A percentile compares a stretch with the other conserved stretches of the same genome.
These are phyloP conservation scores for Cylindricascospora bacillispora DNA, from an alignment of 1,139 yeast genomes.

Conservation along the genomic window DNA sequence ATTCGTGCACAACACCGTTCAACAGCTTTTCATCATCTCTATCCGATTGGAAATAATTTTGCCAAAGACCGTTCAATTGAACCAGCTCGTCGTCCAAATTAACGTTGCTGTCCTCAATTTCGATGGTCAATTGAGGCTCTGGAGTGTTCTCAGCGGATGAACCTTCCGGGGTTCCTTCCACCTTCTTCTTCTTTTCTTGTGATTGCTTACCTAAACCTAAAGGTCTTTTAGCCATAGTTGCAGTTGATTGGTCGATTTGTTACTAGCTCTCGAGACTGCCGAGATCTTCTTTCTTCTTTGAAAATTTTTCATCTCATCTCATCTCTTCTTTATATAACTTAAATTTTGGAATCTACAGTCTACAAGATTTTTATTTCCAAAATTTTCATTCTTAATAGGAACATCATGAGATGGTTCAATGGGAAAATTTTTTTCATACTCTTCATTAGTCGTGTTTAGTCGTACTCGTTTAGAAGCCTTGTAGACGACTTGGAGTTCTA, in stretches of 20 bases:
- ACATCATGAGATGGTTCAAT: too few species aligned
- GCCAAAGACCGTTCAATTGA: constrained; percentile 63
- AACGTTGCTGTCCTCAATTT: constrained; percentile 46
- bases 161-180: constrained; percentile 6
- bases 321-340: too few species aligned
- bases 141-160: constrained; percentile 11
- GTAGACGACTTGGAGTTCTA: too few species aligned
- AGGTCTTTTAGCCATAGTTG: constrained; percentile 62
- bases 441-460: too few species aligned
- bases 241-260: neutral
- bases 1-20: constrained; percentile 83
- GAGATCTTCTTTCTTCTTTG: too few species aligned
- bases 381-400: too few species aligned
- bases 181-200: constrained; percentile 29
- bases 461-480: too few species aligned
- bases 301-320: too few species aligned
- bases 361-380: too few species aligned
- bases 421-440: too few species aligned
- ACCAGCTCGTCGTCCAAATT: constrained; percentile 69
- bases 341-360: too few species aligned
- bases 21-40: constrained; percentile 51
- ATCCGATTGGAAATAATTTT: constrained; percentile 40
- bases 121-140: constrained; percentile 38
- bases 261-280: too few species aligned
- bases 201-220: constrained; percentile 64